Base-by-base conservation (phyloP, 1,139 yeast genomes). In the Yamadazyma atmosphaerica region DNA sequence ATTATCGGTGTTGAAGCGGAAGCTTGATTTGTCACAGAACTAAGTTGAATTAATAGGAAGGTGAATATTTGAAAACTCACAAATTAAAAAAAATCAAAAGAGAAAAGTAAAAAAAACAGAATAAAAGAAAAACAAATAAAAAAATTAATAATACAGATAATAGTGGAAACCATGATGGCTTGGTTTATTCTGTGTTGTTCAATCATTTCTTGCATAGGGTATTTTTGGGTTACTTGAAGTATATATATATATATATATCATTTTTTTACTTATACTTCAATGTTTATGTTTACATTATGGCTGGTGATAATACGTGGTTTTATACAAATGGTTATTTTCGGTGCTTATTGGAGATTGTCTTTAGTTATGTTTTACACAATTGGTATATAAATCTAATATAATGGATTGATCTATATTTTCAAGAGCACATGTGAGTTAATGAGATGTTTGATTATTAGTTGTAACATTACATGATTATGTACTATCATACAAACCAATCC, bases 1-100 rank as follows among this genome's bases (percentile, higher is more conserved):
- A 47, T 66, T 85, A 48, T 72, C 78, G 13, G 79, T 81, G 4
- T 68, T 84, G 52, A 76, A 79, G 56, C 65, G 64, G 44, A 77
- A 76, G 36, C 50, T 61, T 37, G 65, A 61, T 13, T 26, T 33
- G n/a, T 13, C 25, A 9, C 31, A 11, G 24, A 24, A 32, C 17
- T 15, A 31, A 18, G 14, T 18, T 35, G 12, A 16, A 15, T 9
- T 11, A 18, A 16, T 5, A 34, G 17, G 9, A 19, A 18, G 11
- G 3, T 4, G 31, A 25, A 26, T 10, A 5, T 36, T 14, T 29
- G 27, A 32, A 31, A n/a, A n/a, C n/a, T n/a, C n/a, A n/a, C n/a
- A n/a, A n/a, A n/a, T n/a, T n/a, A 23, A 26, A 22, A 24, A 25
- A 22, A n/a, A 28, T 31, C 7, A 36, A 36, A 33, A 31, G 32